Base-by-base conservation (phyloP, 2,329 filamentous ascomycete species). In the Bisporella sp. region DNA sequence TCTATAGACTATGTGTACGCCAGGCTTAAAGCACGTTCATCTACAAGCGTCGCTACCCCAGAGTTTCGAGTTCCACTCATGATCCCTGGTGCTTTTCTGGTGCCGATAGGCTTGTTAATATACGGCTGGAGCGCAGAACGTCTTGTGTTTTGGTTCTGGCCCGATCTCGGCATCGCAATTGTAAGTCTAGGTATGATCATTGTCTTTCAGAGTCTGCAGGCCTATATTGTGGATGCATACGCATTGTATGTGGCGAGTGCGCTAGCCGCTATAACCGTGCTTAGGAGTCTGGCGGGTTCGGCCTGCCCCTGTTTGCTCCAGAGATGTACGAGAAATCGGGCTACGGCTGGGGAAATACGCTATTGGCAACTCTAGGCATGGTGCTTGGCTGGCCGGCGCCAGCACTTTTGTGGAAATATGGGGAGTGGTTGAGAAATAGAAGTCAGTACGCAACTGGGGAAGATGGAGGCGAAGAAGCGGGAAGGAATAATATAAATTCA, bases 41-140 rank as follows among this genome's bases (percentile, higher is more conserved):
- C 21, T 21, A 39, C 41, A 68, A 76, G 76, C 0, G 66, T 81
- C 80, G 0, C 81, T 84, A 55, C 59, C 74, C 82, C 82, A 0
- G 83, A 87, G 56, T 82, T 77, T 57, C 77, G 82, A 8, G 69
- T 82, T 0, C 81, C 81, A 0, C 66, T 82, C 1, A 77, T 82
- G 65, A 57, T 78, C 8, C 67, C 77, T 0, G 76, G 75, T 0
- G 73, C 73, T 0, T 39, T 84, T 0, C 51, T 82, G 1, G 45
- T 82, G 0, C 81, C 81, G 0, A 66, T 83, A 6, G 72, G 75
- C 1, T 66, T 82, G 0, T 71, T 80, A 50, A 69, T 73, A 62
- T 81, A 79, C 58, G 78, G 78, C 37, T 82, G 78, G 78, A 68
- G 70, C 1, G 76, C 75, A 0, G 68, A 79, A 42, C 67, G 69